These are phyloP conservation scores for Bryoglossum gracile DNA, from an alignment of 495 filamentous ascomycete genomes.

Conservation along the genomic window DNA sequence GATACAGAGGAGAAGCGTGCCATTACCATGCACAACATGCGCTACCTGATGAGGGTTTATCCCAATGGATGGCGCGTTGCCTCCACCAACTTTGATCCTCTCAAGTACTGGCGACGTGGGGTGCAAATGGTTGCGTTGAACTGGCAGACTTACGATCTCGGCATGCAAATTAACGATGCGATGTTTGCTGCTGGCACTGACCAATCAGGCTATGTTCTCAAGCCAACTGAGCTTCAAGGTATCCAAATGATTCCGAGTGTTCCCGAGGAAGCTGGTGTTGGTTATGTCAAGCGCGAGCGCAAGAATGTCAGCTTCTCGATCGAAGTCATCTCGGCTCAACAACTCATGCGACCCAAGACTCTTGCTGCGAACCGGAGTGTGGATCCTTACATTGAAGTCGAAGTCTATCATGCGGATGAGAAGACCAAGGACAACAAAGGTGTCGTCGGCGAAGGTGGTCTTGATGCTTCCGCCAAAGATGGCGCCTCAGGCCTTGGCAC, in stretches of 20 bases:
- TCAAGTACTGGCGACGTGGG: conserved; percentile 86
- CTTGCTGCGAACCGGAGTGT: conserved; percentile 64
- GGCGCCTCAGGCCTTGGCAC: conserved; percentile 65
- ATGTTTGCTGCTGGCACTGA: conserved; percentile 96
- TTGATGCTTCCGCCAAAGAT: conserved; percentile 61
- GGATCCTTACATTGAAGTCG: conserved; percentile 90
- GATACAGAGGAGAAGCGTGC: conserved; percentile 60
- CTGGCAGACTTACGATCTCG: conserved; percentile 95
- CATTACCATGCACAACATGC: conserved; percentile 84
- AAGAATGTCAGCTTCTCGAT: conserved; percentile 77
- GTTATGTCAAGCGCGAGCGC: conserved; percentile 53
- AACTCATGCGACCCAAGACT: conserved; percentile 74
- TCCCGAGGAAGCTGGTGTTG: conserved; percentile 36
- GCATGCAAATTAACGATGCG: conserved; percentile 91
- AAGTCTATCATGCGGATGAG: conserved; percentile 91
- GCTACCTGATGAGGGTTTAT: conserved; percentile 89
- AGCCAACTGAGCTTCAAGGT: conserved; percentile 74
- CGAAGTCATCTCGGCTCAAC: conserved; percentile 87
- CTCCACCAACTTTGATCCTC: conserved; percentile 89
- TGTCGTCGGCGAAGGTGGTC: conserved; percentile 59
- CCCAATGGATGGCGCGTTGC: conserved; percentile 69
- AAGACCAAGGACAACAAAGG: conserved; percentile 47
- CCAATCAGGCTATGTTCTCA: conserved; percentile 84
- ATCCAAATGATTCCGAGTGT: conserved; percentile 37
- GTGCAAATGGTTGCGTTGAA: conserved; percentile 76